Conservation (phyloP, 1,284 basidiomycete genomes). For the Pyrrhoderma noxium region DNA sequence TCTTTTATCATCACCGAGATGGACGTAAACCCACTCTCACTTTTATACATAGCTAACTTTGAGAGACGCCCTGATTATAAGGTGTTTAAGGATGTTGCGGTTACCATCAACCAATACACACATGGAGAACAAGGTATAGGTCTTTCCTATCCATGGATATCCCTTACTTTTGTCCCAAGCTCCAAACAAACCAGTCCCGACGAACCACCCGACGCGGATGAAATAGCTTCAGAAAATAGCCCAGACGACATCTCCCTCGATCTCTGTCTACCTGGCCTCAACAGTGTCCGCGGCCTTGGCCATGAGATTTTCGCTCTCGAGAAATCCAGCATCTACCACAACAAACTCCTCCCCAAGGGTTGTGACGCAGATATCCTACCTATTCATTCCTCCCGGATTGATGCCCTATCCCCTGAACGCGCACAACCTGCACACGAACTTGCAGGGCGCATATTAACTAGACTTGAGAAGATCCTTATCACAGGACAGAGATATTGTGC, state of each 20-base stretch:
- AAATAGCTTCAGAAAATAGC: too few species aligned
- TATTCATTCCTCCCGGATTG: constrained; percentile 3
- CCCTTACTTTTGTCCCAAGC: too few species aligned
- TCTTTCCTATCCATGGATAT: too few species aligned
- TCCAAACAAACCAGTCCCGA: too few species aligned
- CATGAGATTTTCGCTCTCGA: constrained; percentile 11
- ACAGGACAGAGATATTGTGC: constrained; percentile 5
- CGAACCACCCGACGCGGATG: too few species aligned
- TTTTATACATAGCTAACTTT: too few species aligned
- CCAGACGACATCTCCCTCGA: constrained; percentile 1
- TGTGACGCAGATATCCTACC: not conserved
- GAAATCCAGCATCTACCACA: not conserved
- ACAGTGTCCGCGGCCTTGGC: constrained; percentile 10
- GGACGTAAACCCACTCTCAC: too few species aligned
- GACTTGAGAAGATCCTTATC: constrained; percentile 5
- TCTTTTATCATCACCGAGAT: too few species aligned
- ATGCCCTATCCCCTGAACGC: not conserved
- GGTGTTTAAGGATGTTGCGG: too few species aligned
- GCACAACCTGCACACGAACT: constrained; percentile 1
- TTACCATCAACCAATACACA: too few species aligned
- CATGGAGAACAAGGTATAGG: too few species aligned
- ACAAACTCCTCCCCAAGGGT: constrained; percentile 1
- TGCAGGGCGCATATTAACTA: constrained; percentile 7
- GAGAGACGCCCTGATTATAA: too few species aligned
- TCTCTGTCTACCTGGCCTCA: constrained; percentile 3